Evolutionary conservation across 768 basidiomycete species (phyloP).

Genomic region (Termitomyces bulborhizus): DNA sequence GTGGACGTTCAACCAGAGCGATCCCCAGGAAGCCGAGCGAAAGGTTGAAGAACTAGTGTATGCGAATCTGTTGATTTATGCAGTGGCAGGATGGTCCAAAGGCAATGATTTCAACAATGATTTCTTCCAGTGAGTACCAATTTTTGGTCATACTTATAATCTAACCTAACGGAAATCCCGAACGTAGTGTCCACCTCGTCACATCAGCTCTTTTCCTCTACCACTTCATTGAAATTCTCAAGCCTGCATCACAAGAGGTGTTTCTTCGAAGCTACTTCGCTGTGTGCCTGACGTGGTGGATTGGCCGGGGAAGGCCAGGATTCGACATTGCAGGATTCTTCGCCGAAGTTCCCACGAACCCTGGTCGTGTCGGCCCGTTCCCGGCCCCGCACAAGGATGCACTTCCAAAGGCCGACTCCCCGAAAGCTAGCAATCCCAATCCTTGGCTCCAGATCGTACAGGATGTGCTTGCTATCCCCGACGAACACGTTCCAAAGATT

Average conservation of each 20-base stretch:
- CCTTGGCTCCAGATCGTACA: no score
- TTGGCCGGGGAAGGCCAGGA: constrained; percentile 48
- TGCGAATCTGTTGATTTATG: constrained; percentile 48
- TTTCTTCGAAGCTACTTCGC: constrained; percentile 56
- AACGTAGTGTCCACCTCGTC: constrained; percentile 53
- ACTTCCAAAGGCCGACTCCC: no score
- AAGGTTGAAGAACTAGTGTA: constrained; percentile 64
- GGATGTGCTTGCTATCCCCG: no score
- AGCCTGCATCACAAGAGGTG: constrained; percentile 36
- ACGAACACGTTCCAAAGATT: no score
- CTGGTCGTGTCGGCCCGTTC: constrained; percentile 1
- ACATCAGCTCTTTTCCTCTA: constrained; percentile 62
- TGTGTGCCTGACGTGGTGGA: constrained; percentile 45
- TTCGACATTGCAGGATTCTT: constrained; percentile 49
- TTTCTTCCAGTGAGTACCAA: constrained; percentile 25
- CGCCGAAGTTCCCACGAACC: constrained; percentile 18
- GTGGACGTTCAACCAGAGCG: constrained; percentile 35
- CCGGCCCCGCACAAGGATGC: no score
- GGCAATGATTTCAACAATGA: constrained; percentile 42
- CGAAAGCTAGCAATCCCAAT: no score
- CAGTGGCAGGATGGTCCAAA: constrained; percentile 43
- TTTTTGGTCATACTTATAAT: no score
- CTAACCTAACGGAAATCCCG: no score
- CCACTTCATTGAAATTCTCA: constrained; percentile 35
- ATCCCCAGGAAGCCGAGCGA: constrained; percentile 32